Base-by-base conservation (phyloP, 1,284 basidiomycete genomes). In the Vanrija sp. region DNA sequence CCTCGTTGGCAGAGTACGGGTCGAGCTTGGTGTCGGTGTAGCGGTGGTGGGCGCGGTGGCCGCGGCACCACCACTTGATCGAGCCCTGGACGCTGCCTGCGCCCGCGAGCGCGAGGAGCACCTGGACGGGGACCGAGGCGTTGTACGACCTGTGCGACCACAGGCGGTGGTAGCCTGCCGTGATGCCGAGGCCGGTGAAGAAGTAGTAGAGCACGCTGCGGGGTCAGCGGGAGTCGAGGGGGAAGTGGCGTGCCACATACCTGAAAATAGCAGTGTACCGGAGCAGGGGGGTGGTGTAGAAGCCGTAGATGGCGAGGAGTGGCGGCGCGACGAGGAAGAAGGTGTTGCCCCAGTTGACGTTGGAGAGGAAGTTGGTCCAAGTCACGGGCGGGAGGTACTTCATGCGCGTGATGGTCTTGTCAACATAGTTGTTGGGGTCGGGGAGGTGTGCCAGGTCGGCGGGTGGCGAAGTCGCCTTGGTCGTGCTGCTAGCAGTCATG, bases 1-100 rank as follows among this genome's bases (percentile, higher is more conserved):
- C 93, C 68, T 86, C 84, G 76, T 91, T 86, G 4, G 92, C 90
- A 59, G 88, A 87, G 79, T 95, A 96, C 0, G 91, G 93, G 78
- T 95, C 91, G 57, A 96, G 86, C 54, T 93, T 88, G 65, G 92
- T 95, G 78, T 96, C 93, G 69, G 91, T 95, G 79, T 95, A 94
- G 47, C 90, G 83, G 75, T 94, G 91, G 77, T 95, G 90, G 8
- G 92, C 89, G 59, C 92, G 86, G 79, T 95, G 91, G 55, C 89
- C 89, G 45, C 91, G 83, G 18, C 85, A 85, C 92, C 92, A 95
- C 92, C 91, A 95, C 72, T 86, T 86, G 77, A 94, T 91, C 18
- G 89, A 90, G 20, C 92, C 91, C 68, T 95, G 83, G 31, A 91
- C 87, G 12, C 91, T 88, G 51, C 90, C 91, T 14, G 88, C 85